phyloP scores from a whole-genome alignment of 148 eudicot genomes.

The Rhododendron kiyosumense region DNA sequence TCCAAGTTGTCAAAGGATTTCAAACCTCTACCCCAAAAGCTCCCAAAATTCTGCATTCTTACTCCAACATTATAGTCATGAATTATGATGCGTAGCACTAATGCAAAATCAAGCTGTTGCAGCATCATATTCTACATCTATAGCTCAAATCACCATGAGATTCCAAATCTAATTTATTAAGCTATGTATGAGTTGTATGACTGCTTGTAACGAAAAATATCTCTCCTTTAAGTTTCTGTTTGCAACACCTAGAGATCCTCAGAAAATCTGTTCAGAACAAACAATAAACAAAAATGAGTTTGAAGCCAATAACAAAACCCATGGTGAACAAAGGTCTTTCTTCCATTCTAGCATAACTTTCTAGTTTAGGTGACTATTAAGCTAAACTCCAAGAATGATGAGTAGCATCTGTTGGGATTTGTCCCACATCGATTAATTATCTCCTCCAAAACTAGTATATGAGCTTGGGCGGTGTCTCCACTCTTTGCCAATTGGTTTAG shows the following conservation, averaged over 20 bases:
- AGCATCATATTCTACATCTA: neutral
- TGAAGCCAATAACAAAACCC: neutral
- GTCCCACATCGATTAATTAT: too few species aligned
- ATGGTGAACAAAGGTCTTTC: neutral
- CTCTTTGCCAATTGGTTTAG: too few species aligned
- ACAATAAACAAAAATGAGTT: neutral
- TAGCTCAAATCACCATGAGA: neutral
- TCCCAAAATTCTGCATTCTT: neutral
- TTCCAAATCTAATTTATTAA: neutral
- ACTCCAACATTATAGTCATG: neutral
- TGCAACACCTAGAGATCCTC: neutral
- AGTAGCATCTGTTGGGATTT: too few species aligned
- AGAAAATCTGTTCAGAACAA: neutral
- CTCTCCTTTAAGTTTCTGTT: neutral
- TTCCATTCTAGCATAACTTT: neutral
- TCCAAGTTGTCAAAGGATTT: neutral
- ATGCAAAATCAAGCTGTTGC: neutral
- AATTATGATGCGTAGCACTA: neutral
- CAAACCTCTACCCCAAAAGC: neutral
- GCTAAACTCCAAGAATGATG: neutral
- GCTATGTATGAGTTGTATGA: neutral
- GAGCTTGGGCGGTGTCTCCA: too few species aligned
- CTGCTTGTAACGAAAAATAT: neutral
- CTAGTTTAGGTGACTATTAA: neutral
- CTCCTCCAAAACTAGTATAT: too few species aligned